Evolutionary conservation across 2,329 filamentous ascomycete species (phyloP).

Genomic region (Ophiosphaerella korrae): DNA sequence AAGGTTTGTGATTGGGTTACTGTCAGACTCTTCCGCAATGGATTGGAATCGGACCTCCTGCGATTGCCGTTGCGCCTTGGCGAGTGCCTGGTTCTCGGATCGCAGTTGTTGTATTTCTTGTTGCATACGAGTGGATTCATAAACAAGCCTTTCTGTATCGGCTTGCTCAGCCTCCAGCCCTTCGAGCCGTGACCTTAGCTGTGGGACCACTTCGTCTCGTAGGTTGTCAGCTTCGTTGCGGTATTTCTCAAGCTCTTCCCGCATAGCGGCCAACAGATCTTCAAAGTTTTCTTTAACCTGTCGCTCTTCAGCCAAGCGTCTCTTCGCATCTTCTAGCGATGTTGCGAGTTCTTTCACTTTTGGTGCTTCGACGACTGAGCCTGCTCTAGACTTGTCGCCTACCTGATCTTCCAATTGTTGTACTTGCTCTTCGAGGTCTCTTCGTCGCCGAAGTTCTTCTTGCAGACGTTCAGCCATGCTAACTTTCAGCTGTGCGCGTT

Average conservation of each 20-base stretch:
- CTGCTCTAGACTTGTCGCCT: slow-evolving; percentile 36
- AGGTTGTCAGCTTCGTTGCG: slow-evolving; percentile 91
- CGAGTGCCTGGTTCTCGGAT: slow-evolving; percentile 66
- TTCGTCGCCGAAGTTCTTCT: slow-evolving; percentile 78
- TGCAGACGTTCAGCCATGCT: slow-evolving; percentile 86
- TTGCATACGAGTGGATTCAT: slow-evolving; percentile 83
- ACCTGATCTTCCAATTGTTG: slow-evolving; percentile 80
- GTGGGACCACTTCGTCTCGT: slow-evolving; percentile 83
- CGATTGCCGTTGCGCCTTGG: slow-evolving; percentile 56
- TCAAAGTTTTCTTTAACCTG: slow-evolving; percentile 92
- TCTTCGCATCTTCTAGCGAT: slow-evolving; percentile 79
- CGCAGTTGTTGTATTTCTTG: slow-evolving; percentile 72
- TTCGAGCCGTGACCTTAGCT: slow-evolving; percentile 75
- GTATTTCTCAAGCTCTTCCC: slow-evolving; percentile 78
- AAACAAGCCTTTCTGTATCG: slow-evolving; percentile 73
- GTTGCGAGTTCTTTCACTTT: slow-evolving; percentile 79
- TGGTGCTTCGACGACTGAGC: slow-evolving; percentile 43
- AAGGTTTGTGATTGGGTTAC: slow-evolving; percentile 34
- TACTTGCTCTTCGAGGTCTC: slow-evolving; percentile 81
- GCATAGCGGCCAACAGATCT: slow-evolving; percentile 83
- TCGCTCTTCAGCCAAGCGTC: slow-evolving; percentile 82
- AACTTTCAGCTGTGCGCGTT: slow-evolving; percentile 83
- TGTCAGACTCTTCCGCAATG: slow-evolving; percentile 64
- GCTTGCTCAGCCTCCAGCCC: slow-evolving; percentile 76
- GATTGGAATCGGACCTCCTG: slow-evolving; percentile 60